Percentiles rank a stretch among this genome's conserved stretches.
Evolutionary conservation across 768 basidiomycete genomes (phyloP).

Genomic region (Tricholoma bakamatsutake): DNA sequence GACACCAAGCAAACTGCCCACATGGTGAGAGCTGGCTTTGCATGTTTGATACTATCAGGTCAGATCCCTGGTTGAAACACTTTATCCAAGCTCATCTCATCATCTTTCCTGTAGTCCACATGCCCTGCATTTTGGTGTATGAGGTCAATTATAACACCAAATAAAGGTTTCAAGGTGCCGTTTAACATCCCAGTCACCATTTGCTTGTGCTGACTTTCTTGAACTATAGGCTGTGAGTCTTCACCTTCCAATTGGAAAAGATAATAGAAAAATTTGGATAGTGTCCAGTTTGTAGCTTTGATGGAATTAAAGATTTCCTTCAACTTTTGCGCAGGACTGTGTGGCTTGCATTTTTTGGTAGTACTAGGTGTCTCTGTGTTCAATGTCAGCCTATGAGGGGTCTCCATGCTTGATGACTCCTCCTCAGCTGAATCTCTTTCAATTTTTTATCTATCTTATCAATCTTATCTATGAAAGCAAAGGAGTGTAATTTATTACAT

Average conservation of each 20-base stretch:
- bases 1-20: constrained; percentile 11
- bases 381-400: no score
- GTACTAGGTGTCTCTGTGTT: not conserved
- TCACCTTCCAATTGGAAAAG: not conserved
- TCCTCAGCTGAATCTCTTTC: no score
- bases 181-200: no score
- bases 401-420: no score
- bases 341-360: no score
- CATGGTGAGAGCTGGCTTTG: constrained; percentile 7
- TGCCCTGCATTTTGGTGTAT: not conserved
- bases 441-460: not conserved
- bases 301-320: no score
- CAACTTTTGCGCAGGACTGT: no score
- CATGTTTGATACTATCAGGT: constrained; percentile 5
- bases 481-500: no score
- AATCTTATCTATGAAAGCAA: not conserved
- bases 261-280: not conserved
- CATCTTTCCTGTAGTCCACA: constrained; percentile 2
- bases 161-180: constrained; percentile 8
- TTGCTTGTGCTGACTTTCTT: no score
- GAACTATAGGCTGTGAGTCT: not conserved
- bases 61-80: not conserved
- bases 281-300: not conserved
- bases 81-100: not conserved
- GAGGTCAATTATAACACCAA: constrained; percentile 8